Conservation (phyloP, 2,329 filamentous ascomycete genomes). For the Paramyrothecium sp. region DNA sequence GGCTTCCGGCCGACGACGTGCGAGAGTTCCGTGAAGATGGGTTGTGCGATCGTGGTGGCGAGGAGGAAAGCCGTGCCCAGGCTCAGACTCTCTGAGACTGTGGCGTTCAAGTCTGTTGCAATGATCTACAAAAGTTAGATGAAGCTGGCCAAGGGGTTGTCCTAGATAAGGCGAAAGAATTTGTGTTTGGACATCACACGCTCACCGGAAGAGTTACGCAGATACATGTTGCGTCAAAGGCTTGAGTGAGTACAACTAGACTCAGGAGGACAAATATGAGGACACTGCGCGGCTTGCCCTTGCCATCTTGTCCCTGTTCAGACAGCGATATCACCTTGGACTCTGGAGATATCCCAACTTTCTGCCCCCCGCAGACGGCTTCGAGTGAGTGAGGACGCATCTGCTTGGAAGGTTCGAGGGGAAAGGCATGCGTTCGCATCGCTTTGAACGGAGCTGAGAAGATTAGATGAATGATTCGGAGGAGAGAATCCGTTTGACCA, state of each 20-base stretch:
- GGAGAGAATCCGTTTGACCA: no score
- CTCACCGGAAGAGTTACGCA: conserved; percentile 24
- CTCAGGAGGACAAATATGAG: conserved; percentile 18
- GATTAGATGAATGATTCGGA: no score
- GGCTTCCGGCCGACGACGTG: conserved; percentile 32
- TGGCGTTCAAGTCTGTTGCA: conserved; percentile 20
- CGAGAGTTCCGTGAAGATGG: conserved; percentile 36
- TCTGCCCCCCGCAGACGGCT: no score
- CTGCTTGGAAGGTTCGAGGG: no score
- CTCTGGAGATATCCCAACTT: no score
- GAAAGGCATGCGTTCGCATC: no score
- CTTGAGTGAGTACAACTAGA: conserved; percentile 16
- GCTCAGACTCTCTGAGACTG: conserved; percentile 19
- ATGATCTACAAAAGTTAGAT: conserved; percentile 11
- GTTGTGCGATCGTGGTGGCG: conserved; percentile 61
- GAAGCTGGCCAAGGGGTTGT: neutral
- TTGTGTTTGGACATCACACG: no score
- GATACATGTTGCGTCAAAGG: conserved; percentile 25
- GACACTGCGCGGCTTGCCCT: neutral
- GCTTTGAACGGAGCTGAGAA: no score
- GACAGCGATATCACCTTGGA: neutral
- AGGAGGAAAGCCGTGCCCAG: conserved; percentile 66
- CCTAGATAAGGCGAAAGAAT: neutral
- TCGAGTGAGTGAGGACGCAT: no score
- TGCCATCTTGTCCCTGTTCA: neutral